Base-by-base conservation (phyloP, 2,329 filamentous ascomycete genomes). In the Aspergillus sp. region DNA sequence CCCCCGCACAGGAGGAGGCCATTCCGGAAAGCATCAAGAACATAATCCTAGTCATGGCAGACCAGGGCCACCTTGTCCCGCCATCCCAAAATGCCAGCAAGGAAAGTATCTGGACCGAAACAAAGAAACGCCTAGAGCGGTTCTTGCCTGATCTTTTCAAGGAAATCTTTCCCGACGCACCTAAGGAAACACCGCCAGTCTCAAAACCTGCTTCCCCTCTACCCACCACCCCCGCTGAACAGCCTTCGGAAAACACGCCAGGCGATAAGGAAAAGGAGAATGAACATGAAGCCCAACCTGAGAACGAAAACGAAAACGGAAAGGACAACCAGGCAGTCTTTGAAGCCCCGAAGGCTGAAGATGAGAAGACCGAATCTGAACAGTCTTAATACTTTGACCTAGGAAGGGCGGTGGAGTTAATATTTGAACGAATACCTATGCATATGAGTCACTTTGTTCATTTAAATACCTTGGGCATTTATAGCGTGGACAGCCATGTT, bases 11-110 rank as follows among this genome's bases (percentile, higher is more conserved):
- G 87, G 92, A 96, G 76, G 95, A 99, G 79, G 93, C 95, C 12
- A 92, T 98, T 2, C 90, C 91, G 0, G 95, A 99, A 75, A 95
- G 91, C 63, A 79, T 99, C 57, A 99, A 99, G 77, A 99, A 99
- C 64, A 92, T 98, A 52, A 80, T 98, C 22, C 82, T 99, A 9
- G 95, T 99, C 67, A 96, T 99, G 92, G 87, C 90, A 5, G 95
- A 88, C 71, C 93, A 89, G 50, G 93, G 90, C 36, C 93, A 90
- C 67, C 83, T 99, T 5, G 87, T 91, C 0, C 84, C 90, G 1
- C 90, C 90, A 4, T 69, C 71, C 7, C 74, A 81, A 50, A 78
- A 82, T 41, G 63, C 72, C n/a, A 70, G 64, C 60, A 81, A 83
- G 60, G 78, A 81, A 60, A 74, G 80, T 64, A 72, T 87, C 38